Percentiles rank a stretch among this genome's conserved stretches.
These are phyloP conservation scores for Trypanosoma mega DNA, from an alignment of 208 protist species.

Conservation along the genomic window DNA sequence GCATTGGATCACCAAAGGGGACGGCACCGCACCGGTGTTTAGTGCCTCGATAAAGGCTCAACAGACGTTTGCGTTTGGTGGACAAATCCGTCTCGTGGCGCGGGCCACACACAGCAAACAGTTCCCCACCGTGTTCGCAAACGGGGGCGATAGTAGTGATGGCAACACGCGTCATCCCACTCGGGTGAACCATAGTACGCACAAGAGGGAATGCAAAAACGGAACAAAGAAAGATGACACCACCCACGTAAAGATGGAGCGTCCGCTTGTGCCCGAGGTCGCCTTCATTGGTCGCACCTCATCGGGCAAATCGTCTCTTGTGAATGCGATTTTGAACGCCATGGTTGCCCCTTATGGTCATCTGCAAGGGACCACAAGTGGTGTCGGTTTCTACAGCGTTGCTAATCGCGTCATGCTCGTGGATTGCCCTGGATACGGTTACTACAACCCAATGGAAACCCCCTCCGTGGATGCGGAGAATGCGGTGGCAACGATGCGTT, in stretches of 20 bases:
- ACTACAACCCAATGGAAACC: slow-evolving; percentile 74
- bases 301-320: slow-evolving; percentile 82
- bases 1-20: slow-evolving; percentile 90
- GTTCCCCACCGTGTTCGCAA: slow-evolving; percentile 47
- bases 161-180: not conserved
- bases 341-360: slow-evolving; percentile 81
- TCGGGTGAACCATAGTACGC: too few relatives aligned
- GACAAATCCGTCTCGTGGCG: slow-evolving; percentile 45
- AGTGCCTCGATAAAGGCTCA: slow-evolving; percentile 76
- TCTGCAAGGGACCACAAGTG: slow-evolving; percentile 77
- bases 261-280: slow-evolving; percentile 64
- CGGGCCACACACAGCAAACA: slow-evolving; percentile 59
- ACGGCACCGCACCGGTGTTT: slow-evolving; percentile 86
- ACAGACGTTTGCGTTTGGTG: slow-evolving; percentile 87
- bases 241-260: slow-evolving; percentile 1
- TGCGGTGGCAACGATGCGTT: slow-evolving; percentile 66
- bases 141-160: not conserved
- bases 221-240: too few relatives aligned
- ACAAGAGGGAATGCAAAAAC: too few relatives aligned
- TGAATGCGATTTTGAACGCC: slow-evolving; percentile 88
- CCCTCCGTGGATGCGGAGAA: slow-evolving; percentile 65
- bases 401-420: slow-evolving; percentile 67
- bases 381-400: slow-evolving; percentile 79
- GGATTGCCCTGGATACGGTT: slow-evolving; percentile 87
- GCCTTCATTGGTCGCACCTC: slow-evolving; percentile 87